Conservation (phyloP, 169 alveolate species). For the Besnoitia besnoiti region DNA sequence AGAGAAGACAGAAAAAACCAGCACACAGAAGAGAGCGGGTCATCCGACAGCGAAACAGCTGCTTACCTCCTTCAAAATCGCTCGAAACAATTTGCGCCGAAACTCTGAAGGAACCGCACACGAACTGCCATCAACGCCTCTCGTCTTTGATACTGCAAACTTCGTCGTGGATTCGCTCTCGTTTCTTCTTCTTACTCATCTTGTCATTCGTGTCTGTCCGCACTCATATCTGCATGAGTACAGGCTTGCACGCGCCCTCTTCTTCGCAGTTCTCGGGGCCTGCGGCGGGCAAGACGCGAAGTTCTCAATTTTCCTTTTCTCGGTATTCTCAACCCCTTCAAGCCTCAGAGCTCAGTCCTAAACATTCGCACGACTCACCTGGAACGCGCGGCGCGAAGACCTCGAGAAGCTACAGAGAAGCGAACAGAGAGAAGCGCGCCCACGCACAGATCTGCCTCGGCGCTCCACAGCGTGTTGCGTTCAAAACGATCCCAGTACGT, state of each 20-base stretch:
- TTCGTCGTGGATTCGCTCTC: too few relatives aligned
- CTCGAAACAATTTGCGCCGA: background rate
- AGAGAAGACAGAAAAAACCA: too few relatives aligned
- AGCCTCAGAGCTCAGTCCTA: background rate
- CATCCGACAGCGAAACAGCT: background rate
- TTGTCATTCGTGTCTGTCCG: too few relatives aligned
- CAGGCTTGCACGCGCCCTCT: too few relatives aligned
- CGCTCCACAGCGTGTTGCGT: too few relatives aligned
- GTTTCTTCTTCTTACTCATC: too few relatives aligned
- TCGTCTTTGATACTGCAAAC: too few relatives aligned
- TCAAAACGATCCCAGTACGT: too few relatives aligned
- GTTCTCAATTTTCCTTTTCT: background rate
- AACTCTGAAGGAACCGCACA: background rate
- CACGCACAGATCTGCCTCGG: background rate
- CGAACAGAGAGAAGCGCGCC: background rate
- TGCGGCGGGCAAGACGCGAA: too few relatives aligned
- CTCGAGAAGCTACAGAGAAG: background rate
- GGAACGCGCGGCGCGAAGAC: background rate
- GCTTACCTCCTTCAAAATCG: conserved; percentile 2
- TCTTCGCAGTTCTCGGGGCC: too few relatives aligned
- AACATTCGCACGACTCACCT: background rate
- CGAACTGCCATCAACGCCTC: background rate
- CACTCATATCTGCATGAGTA: too few relatives aligned
- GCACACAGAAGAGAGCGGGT: background rate
- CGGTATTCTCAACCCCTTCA: background rate